These are phyloP conservation scores for Hippophae rhamnoides DNA, from an alignment of 306 rosid genomes.

Conservation along the genomic window DNA sequence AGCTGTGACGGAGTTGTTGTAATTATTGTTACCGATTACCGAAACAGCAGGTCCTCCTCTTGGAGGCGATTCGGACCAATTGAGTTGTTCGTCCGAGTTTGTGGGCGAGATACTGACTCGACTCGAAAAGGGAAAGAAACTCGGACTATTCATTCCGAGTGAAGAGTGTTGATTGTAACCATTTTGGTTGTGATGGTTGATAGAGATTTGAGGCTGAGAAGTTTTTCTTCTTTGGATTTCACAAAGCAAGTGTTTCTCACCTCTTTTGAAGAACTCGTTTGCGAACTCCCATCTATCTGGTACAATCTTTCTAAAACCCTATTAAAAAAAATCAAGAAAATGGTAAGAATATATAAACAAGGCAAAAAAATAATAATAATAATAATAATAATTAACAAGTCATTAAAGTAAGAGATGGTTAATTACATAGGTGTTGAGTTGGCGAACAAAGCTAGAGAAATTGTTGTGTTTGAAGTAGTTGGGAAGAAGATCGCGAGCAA, in stretches of 20 bases:
- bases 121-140: no score
- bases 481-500: conserved; percentile 69
- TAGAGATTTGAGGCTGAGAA: conserved; percentile 25
- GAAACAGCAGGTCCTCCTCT: conserved; percentile 24
- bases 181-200: conserved; percentile 6
- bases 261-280: conserved; percentile 68
- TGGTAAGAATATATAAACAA: neutral
- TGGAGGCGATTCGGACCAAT: conserved; percentile 23
- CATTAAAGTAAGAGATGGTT: neutral
- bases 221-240: conserved; percentile 73
- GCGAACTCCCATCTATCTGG: conserved; percentile 86
- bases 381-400: neutral
- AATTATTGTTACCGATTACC: conserved; percentile 1
- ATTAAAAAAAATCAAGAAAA: neutral
- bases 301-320: conserved; percentile 78
- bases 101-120: neutral
- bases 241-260: conserved; percentile 44
- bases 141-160: neutral
- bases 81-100: conserved; percentile 13
- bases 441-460: conserved; percentile 81
- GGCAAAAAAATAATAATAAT: neutral
- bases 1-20: conserved; percentile 33
- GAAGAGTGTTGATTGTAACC: conserved; percentile 31
- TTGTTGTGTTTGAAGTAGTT: conserved; percentile 84
- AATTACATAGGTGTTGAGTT: conserved; percentile 65